phyloP scores from a whole-genome alignment of 1,284 basidiomycete species.

The Phlebopus sp. region DNA sequence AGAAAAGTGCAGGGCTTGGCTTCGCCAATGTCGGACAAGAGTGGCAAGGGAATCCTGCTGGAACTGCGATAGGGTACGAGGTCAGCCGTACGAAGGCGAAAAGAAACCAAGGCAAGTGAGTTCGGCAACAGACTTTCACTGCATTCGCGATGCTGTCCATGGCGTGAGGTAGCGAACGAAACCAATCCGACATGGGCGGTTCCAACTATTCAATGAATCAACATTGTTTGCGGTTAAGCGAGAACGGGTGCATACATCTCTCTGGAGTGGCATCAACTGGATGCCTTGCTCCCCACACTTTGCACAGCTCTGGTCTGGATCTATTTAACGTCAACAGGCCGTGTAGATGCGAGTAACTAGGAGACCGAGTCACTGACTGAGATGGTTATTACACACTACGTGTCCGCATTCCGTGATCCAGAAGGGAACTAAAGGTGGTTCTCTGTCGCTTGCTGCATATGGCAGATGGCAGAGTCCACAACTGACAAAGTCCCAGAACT shows the following conservation, averaged over 20 bases:
- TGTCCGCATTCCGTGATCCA: slow-evolving; percentile 85
- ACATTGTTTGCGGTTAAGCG: not conserved
- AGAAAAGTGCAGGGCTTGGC: slow-evolving; percentile 35
- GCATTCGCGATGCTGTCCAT: slow-evolving; percentile 64
- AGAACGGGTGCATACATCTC: slow-evolving; percentile 48
- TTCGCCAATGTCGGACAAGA: slow-evolving; percentile 59
- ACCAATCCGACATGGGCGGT: slow-evolving; percentile 76
- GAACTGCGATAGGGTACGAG: slow-evolving; percentile 45
- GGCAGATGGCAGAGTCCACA: slow-evolving; percentile 67
- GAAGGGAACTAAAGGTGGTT: slow-evolving; percentile 61
- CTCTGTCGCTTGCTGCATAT: slow-evolving; percentile 47
- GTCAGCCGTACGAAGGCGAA: slow-evolving; percentile 1
- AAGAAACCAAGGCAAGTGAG: not conserved
- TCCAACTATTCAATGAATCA: slow-evolving; percentile 52
- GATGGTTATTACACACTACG: slow-evolving; percentile 76
- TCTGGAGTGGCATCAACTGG: slow-evolving; percentile 68
- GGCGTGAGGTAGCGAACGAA: slow-evolving; percentile 56
- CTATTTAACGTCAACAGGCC: slow-evolving; percentile 34
- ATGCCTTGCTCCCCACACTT: slow-evolving; percentile 62
- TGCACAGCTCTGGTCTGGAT: slow-evolving; percentile 66
- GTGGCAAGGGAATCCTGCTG: slow-evolving; percentile 73
- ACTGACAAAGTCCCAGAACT: slow-evolving; percentile 77
- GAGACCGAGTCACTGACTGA: slow-evolving; percentile 51
- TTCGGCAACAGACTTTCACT: slow-evolving; percentile 49
- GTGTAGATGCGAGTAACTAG: not conserved